Base-by-base conservation (phyloP, 805 yeast genomes). In the Ogataea henricii region DNA sequence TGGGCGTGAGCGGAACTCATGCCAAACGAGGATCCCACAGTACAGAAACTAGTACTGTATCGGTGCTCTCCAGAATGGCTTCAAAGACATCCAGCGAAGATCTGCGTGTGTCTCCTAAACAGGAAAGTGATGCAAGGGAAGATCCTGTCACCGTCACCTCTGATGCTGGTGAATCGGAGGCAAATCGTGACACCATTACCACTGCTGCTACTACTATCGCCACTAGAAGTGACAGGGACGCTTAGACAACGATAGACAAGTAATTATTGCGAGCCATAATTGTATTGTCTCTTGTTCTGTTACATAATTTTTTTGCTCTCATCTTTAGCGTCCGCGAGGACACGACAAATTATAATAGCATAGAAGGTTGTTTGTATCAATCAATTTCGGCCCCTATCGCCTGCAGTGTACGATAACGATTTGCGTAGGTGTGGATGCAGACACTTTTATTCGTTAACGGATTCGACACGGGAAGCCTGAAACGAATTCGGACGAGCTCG, bases 1-100 rank as follows among this genome's bases (percentile, higher is more conserved):
- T 69, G 51, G 75, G 77, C 4, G 67, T 60, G 10, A 58, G 59
- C 8, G 56, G 52, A 12, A 42, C 49, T 9, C 47, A 44, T 8
- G 23, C 30, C 10, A 47, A 43, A 25, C 41, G 42, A 23, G 43
- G 29, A 6, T 7, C 13, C 4, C 37, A 34, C 13, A 20, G 36
- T 12, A 29, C 29, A 25, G 29, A 16, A n/a, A 43, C 17, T 18
- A 23, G 22, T 16, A 4, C 34, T 16, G 16, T 14, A 8, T 14
- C 16, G 18, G 6, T 14, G 21, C 37, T 20, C 13, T 40, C 43
- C 9, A 40, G 22, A 26, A 26, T 21, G 12, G 41, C 22, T 26
- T 32, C 49, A 2, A 32, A 23, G 16, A 3, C 45, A 20, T 35
- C 30, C 3, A 38, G 39, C 22, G 34, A 39, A 12, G 29, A 27